These are phyloP conservation scores for Wickerhamomyces ciferrii DNA, from an alignment of 805 yeast species.

Conservation along the genomic window DNA sequence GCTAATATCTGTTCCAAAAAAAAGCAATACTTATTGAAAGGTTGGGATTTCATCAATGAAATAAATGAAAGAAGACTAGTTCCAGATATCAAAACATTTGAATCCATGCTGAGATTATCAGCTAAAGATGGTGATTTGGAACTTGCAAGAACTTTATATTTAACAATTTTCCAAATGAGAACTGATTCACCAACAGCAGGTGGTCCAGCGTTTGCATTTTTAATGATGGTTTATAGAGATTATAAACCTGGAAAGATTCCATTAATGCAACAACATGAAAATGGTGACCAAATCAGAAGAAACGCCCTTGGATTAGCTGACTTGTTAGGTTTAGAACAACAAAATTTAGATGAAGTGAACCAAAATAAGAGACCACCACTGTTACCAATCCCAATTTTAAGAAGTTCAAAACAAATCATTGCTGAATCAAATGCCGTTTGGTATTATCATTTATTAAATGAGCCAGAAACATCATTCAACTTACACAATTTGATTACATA, in stretches of 20 bases:
- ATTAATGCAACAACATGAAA: constrained; percentile 33
- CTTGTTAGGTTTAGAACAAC: constrained; percentile 24
- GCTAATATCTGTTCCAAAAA: constrained; percentile 66
- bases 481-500: constrained; percentile 42
- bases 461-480: constrained; percentile 36
- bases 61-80: constrained; percentile 41
- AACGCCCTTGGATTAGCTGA: constrained; percentile 40
- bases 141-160: constrained; percentile 63
- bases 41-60: constrained; percentile 77
- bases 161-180: constrained; percentile 35
- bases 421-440: constrained; percentile 80
- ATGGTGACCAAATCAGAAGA: constrained; percentile 41
- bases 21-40: constrained; percentile 40
- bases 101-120: constrained; percentile 70
- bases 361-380: constrained; percentile 50
- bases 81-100: constrained; percentile 44
- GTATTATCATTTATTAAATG: constrained; percentile 41
- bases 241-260: constrained; percentile 26
- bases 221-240: constrained; percentile 46
- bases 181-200: constrained; percentile 2
- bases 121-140: constrained; percentile 75
- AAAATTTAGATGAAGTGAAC: constrained; percentile 7
- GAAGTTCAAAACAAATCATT: constrained; percentile 37
- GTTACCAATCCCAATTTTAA: constrained; percentile 50
- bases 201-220: constrained; percentile 21